phyloP scores from a whole-genome alignment of 139 green algal genomes.

The Closterium sp. region DNA sequence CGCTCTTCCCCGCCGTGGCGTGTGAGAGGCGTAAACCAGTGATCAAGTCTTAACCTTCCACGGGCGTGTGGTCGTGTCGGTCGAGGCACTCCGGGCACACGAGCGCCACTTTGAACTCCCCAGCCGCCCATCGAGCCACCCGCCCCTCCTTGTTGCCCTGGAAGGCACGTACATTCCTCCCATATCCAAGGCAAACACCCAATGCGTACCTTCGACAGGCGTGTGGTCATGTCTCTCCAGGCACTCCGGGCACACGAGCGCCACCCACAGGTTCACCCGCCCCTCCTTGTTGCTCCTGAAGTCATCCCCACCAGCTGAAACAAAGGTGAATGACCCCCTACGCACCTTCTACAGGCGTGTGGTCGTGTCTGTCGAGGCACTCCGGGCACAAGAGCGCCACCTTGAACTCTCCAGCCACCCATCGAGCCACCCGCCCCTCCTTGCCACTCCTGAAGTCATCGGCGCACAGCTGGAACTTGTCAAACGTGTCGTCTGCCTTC shows the following conservation, averaged over 20 bases:
- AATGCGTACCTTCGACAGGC: neutral
- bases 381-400: neutral
- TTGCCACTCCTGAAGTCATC: neutral
- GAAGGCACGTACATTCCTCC: neutral
- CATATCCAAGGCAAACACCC: no score
- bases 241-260: neutral
- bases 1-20: no score
- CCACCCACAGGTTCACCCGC: neutral
- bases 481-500: neutral
- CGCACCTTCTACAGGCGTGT: neutral
- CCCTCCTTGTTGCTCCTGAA: neutral
- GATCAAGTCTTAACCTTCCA: no score
- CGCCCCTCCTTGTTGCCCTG: neutral
- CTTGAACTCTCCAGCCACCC: neutral
- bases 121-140: neutral
- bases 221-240: neutral
- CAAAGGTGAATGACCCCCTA: no score
- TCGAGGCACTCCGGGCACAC: neutral
- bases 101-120: neutral
- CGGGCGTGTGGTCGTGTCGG: neutral
- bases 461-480: neutral
- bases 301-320: neutral
- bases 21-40: no score
- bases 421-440: neutral
- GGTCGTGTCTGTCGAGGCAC: neutral